Conservation (phyloP, 805 yeast species). For the Ogataea zsoltii region DNA sequence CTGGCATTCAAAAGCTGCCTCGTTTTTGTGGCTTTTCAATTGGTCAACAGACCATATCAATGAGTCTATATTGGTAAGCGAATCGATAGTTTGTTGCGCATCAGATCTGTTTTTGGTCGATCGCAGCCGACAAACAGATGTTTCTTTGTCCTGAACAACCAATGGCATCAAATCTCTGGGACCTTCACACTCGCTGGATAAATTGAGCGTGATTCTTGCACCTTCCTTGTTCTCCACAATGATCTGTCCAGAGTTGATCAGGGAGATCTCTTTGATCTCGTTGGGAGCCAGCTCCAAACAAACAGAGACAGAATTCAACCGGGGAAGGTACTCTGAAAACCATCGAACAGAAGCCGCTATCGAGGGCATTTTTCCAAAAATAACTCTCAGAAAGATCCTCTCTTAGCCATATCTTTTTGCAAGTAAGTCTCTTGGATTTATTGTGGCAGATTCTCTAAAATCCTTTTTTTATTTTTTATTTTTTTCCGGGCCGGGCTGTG, state of each 20-base stretch:
- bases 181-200: slow-evolving; percentile 10
- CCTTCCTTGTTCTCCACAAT: slow-evolving; percentile 5
- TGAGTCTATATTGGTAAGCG: slow-evolving; percentile 20
- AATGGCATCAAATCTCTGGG: slow-evolving; percentile 1
- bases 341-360: not conserved
- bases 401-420: no score
- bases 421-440: no score
- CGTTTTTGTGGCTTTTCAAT: slow-evolving; percentile 4
- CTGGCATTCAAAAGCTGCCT: slow-evolving; percentile 16
- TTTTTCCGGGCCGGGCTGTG: not conserved
- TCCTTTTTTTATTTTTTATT: not conserved
- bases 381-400: no score
- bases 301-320: slow-evolving; percentile 23
- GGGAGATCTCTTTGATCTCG: not conserved
- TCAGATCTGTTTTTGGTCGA: not conserved
- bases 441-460: no score
- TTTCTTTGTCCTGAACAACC: slow-evolving; percentile 6
- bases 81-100: slow-evolving; percentile 11
- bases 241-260: not conserved
- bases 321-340: slow-evolving; percentile 22
- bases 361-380: not conserved
- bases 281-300: slow-evolving; percentile 11
- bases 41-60: slow-evolving; percentile 29
- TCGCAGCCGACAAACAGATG: slow-evolving; percentile 1
- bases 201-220: slow-evolving; percentile 4